Evolutionary conservation across 192 early-diverging fungal genomes (phyloP).

Genomic region (Coemansia sp.): DNA sequence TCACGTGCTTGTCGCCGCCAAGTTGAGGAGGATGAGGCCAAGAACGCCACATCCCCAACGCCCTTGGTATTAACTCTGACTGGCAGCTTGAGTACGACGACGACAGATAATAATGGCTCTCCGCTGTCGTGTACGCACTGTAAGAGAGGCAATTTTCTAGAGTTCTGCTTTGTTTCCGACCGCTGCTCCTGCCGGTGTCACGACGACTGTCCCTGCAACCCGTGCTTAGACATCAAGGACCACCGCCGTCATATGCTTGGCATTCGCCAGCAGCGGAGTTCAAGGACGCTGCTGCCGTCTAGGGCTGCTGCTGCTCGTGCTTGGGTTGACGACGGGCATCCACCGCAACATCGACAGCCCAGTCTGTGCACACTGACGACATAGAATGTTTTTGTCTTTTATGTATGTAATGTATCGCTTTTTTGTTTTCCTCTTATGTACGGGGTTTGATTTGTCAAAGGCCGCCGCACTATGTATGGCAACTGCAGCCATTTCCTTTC

Average conservation of each 20-base stretch:
- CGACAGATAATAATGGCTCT: neutral
- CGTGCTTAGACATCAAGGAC: conserved; percentile 33
- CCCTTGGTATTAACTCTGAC: conserved; percentile 1
- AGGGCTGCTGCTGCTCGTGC: conserved; percentile 2
- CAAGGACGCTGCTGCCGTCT: neutral
- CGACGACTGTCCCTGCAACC: conserved; percentile 41
- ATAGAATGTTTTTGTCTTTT: neutral
- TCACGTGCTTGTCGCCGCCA: neutral
- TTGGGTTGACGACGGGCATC: conserved; percentile 1
- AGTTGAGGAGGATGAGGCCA: neutral
- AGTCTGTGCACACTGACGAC: conserved; percentile 13
- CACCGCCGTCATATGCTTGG: conserved; percentile 2
- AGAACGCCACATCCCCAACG: neutral
- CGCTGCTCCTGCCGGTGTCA: conserved; percentile 39
- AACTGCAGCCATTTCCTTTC: neutral
- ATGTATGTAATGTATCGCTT: neutral
- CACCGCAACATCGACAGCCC: conserved; percentile 4
- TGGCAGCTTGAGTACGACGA: neutral
- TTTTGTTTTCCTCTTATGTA: neutral
- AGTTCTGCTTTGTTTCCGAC: conserved; percentile 40
- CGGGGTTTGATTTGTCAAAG: neutral
- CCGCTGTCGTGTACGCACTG: conserved; percentile 32
- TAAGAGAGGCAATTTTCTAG: conserved; percentile 41
- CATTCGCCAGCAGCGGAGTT: neutral
- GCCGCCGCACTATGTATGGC: neutral